Conservation (phyloP, 169 alveolate genomes). For the Plasmodium berghei region DNA sequence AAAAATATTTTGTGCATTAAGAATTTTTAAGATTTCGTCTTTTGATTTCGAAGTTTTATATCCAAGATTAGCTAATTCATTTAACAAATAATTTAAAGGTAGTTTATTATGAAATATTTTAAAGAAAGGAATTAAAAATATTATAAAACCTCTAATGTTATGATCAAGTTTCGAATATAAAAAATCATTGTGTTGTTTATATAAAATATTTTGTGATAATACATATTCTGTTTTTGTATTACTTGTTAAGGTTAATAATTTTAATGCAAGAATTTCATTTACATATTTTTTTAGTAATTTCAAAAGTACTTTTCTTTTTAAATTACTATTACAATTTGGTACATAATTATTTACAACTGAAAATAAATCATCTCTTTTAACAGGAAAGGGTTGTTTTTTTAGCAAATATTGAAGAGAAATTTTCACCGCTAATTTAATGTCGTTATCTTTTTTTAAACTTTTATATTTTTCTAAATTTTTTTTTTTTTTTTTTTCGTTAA, state of each 20-base stretch:
- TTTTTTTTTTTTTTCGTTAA: slow-evolving; percentile 4
- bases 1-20: slow-evolving; percentile 20
- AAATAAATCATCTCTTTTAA: slow-evolving; percentile 53
- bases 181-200: slow-evolving; percentile 57
- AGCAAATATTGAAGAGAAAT: slow-evolving; percentile 38
- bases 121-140: slow-evolving; percentile 56
- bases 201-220: slow-evolving; percentile 31
- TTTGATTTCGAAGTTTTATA: slow-evolving; percentile 28
- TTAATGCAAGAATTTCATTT: slow-evolving; percentile 42
- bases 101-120: slow-evolving; percentile 47
- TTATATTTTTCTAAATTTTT: slow-evolving; percentile 9
- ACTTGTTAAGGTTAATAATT: slow-evolving; percentile 25
- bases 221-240: slow-evolving; percentile 65
- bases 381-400: slow-evolving; percentile 72
- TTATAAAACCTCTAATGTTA: slow-evolving; percentile 45
- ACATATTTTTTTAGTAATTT: slow-evolving; percentile 30
- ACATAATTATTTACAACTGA: slow-evolving; percentile 21
- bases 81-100: slow-evolving; percentile 47
- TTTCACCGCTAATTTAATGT: slow-evolving; percentile 47
- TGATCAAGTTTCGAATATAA: slow-evolving; percentile 60
- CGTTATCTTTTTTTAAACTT: slow-evolving; percentile 13
- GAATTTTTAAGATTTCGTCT: slow-evolving; percentile 42
- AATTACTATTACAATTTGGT: slow-evolving; percentile 35
- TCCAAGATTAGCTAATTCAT: slow-evolving; percentile 20
- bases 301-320: slow-evolving; percentile 26